phyloP scores from a whole-genome alignment of 2,329 filamentous ascomycete species.

The Curvularia sp. region DNA sequence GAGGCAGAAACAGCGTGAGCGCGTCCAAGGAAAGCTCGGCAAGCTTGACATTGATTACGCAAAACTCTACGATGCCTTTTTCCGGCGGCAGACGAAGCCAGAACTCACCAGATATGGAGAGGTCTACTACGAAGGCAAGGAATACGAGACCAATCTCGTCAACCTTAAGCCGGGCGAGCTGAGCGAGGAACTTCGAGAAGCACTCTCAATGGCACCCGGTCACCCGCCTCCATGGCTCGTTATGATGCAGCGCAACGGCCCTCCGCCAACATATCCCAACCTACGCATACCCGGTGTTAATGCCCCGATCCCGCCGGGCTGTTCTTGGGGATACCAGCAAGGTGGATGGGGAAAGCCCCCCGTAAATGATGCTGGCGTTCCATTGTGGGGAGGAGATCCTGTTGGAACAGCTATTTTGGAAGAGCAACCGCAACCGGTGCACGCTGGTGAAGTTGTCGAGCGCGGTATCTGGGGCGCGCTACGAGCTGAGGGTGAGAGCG shows the following conservation, averaged over 20 bases:
- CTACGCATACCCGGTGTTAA: constrained; percentile 94
- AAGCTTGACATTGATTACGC: constrained; percentile 98
- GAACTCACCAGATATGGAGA: constrained; percentile 93
- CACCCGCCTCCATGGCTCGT: constrained; percentile 97
- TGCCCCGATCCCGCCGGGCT: constrained; percentile 86
- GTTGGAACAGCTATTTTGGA: constrained; percentile 77
- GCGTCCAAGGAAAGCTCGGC: constrained; percentile 94
- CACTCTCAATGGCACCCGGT: constrained; percentile 89
- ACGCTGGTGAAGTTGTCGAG: constrained; percentile 77
- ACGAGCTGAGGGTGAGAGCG: constrained; percentile 78
- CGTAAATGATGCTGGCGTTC: constrained; percentile 89
- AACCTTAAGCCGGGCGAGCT: constrained; percentile 90
- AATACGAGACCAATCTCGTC: constrained; percentile 92
- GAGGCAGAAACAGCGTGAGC: constrained; percentile 94
- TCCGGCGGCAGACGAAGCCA: constrained; percentile 96
- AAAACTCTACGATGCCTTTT: constrained; percentile 97
- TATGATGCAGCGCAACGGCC: constrained; percentile 92
- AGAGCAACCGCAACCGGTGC: constrained; percentile 62
- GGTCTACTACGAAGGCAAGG: constrained; percentile 99
- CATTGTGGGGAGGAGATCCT: constrained; percentile 91
- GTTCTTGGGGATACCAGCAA: constrained; percentile 92
- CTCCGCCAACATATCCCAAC: constrained; percentile 93
- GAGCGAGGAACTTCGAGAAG: constrained; percentile 87
- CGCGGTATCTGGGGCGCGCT: constrained; percentile 91
- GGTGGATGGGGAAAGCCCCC: constrained; percentile 97